Evolutionary conservation across 192 early-diverging fungal genomes (phyloP).

Genomic region (Gigaspora rosea): DNA sequence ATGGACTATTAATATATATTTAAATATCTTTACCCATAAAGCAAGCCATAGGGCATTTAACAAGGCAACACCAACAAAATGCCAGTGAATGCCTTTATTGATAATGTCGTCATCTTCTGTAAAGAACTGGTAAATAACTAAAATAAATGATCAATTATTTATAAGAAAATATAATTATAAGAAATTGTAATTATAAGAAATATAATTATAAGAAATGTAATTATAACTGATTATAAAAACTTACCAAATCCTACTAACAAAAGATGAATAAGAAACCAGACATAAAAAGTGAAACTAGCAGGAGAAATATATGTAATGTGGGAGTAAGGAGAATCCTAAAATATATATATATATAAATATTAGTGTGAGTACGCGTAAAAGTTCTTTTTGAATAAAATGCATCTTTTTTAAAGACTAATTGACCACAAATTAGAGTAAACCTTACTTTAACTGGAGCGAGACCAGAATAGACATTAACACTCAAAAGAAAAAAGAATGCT

Average conservation of each 20-base stretch:
- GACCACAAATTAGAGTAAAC: too few species aligned
- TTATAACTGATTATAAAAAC: neutral
- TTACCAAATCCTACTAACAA: constrained; percentile 58
- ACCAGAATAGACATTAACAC: too few species aligned
- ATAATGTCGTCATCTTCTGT: constrained; percentile 52
- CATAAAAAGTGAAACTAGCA: constrained; percentile 56
- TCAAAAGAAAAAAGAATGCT: too few species aligned
- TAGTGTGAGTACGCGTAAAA: too few species aligned
- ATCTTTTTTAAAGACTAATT: too few species aligned
- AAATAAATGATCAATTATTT: neutral
- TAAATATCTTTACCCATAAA: constrained; percentile 46
- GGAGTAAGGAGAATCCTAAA: too few species aligned
- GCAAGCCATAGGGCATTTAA: constrained; percentile 38
- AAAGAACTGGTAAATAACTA: constrained; percentile 63
- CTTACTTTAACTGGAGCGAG: too few species aligned
- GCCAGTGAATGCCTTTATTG: constrained; percentile 60
- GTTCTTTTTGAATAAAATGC: too few species aligned
- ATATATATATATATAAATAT: too few species aligned
- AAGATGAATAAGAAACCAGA: constrained; percentile 65
- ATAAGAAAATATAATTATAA: too few species aligned
- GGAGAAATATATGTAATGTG: constrained; percentile 63
- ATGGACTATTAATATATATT: constrained; percentile 52
- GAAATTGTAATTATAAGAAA: neutral
- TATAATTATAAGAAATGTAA: neutral
- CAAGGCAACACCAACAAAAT: constrained; percentile 61